Conservation (phyloP, 164 flowering plant species). For the Aristolochia fimbriata region DNA sequence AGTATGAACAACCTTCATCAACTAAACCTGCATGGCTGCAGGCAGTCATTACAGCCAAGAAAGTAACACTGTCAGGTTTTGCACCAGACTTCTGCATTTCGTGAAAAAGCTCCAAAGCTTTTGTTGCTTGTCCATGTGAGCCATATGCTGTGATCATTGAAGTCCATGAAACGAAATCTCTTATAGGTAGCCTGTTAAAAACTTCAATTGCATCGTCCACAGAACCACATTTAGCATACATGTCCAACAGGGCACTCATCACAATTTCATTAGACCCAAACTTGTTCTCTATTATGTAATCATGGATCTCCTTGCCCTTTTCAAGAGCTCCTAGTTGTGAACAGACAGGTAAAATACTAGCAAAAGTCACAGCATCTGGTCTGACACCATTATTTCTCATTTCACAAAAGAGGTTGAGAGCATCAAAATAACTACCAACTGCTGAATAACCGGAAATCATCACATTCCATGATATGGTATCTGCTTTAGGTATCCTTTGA, state of each 20-base stretch:
- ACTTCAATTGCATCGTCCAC: constrained; percentile 46
- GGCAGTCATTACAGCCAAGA: constrained; percentile 55
- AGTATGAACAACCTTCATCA: constrained; percentile 47
- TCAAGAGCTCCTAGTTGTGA: constrained; percentile 57
- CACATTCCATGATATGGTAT: constrained; percentile 49
- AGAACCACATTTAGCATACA: constrained; percentile 81
- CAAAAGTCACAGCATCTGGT: constrained; percentile 51
- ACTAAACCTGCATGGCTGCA: constrained; percentile 74
- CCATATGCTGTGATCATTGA: constrained; percentile 76
- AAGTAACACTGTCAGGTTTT: constrained; percentile 50
- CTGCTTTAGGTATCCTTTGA: constrained; percentile 23
- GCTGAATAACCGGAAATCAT: constrained; percentile 65
- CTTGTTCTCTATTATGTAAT: constrained; percentile 19
- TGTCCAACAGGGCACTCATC: constrained; percentile 68
- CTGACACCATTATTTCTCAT: constrained; percentile 32
- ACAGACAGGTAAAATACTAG: constrained; percentile 52
- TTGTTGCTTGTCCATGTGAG: constrained; percentile 47
- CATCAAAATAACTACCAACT: constrained; percentile 39
- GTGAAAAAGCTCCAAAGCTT: constrained; percentile 46
- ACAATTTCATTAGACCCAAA: constrained; percentile 42
- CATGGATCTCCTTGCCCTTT: constrained; percentile 54
- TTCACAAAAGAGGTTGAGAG: constrained; percentile 32
- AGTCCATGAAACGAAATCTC: constrained; percentile 68
- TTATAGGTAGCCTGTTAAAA: constrained; percentile 35
- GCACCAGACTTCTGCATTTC: constrained; percentile 32